Conservation (phyloP, 805 yeast genomes). For the Soucietia sequanensis region DNA sequence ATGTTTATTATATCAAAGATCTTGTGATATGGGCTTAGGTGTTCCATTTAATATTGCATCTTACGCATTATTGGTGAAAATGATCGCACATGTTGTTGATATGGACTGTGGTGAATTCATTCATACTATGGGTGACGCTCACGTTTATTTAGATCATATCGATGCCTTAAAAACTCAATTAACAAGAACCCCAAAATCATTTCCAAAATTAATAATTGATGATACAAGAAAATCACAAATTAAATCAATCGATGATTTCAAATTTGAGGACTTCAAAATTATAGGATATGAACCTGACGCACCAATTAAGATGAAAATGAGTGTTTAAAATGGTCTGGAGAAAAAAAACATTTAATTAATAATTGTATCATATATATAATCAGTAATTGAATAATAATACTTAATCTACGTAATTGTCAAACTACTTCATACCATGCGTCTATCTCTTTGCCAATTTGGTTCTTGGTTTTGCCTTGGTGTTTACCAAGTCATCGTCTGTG, state of each 20-base stretch:
- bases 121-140: conserved; percentile 96
- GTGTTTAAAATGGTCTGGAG: conserved; percentile 53
- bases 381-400: not conserved
- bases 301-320: conserved; percentile 93
- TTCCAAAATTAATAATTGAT: conserved; percentile 76
- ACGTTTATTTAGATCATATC: conserved; percentile 89
- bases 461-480: not conserved
- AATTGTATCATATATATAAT: not conserved
- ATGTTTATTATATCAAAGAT: conserved; percentile 90
- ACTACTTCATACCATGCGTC: conserved; percentile 6
- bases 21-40: conserved; percentile 99
- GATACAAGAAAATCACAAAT: conserved; percentile 51
- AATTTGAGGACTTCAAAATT: conserved; percentile 83
- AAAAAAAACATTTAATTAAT: too few species aligned
- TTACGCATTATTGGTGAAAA: conserved; percentile 84
- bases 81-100: conserved; percentile 95
- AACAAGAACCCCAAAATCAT: conserved; percentile 67
- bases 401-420: not conserved
- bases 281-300: conserved; percentile 76
- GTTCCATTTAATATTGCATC: conserved; percentile 98
- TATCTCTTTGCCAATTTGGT: too few species aligned
- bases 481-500: conserved; percentile 17
- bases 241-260: conserved; percentile 78
- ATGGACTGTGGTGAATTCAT: conserved; percentile 95
- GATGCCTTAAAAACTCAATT: conserved; percentile 86